Evolutionary conservation across 2,329 filamentous ascomycete genomes (phyloP).

Genomic region (Tolypocladium pustulatum): DNA sequence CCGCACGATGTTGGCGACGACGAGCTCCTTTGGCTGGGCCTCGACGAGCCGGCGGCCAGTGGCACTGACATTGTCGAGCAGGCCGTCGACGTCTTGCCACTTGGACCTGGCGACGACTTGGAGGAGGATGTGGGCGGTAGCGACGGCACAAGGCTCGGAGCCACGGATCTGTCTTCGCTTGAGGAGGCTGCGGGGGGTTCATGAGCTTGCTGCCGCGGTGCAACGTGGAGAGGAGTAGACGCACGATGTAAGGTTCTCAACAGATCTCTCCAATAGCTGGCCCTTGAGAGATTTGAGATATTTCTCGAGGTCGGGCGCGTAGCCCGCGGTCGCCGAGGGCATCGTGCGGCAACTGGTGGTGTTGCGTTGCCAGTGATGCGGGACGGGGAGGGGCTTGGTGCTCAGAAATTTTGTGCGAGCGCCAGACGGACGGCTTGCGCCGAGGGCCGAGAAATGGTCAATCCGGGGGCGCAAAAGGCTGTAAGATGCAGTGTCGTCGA

Average conservation of each 20-base stretch:
- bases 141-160: conserved; percentile 79
- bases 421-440: background rate
- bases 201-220: background rate
- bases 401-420: background rate
- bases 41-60: conserved; percentile 69
- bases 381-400: background rate
- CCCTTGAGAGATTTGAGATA: conserved; percentile 72
- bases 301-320: conserved; percentile 62
- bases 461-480: background rate
- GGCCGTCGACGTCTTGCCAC: conserved; percentile 64
- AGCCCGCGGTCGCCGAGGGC: conserved; percentile 23
- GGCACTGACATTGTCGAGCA: conserved; percentile 70
- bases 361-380: background rate
- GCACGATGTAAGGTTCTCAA: conserved; percentile 76
- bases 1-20: conserved; percentile 88
- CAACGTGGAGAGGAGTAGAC: conserved; percentile 17
- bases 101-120: conserved; percentile 76
- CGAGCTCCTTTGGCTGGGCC: conserved; percentile 82
- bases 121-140: conserved; percentile 79
- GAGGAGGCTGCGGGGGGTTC: conserved; percentile 50
- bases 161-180: conserved; percentile 85
- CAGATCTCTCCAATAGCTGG: conserved; percentile 66
- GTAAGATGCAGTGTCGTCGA: background rate
- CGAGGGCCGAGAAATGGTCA: background rate
- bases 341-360: conserved; percentile 13